Percentiles rank a stretch among this genome's conserved stretches.
These are phyloP conservation scores for Candida anglica DNA, from an alignment of 805 yeast genomes.

Conservation along the genomic window DNA sequence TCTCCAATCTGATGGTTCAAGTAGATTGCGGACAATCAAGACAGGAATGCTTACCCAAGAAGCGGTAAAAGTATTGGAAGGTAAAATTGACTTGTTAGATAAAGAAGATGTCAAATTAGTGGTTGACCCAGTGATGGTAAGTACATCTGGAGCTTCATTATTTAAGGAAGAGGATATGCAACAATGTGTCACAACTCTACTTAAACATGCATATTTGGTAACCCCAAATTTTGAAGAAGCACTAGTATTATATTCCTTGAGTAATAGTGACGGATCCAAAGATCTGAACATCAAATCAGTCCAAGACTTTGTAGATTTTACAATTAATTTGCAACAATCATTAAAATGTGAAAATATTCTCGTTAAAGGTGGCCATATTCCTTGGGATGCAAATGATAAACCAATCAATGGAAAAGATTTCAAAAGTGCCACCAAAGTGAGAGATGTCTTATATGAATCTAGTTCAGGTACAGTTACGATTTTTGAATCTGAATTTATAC, in stretches of 20 bases:
- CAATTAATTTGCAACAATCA: conserved; percentile 15
- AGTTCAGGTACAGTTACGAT: conserved; percentile 29
- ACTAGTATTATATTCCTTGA: conserved; percentile 26
- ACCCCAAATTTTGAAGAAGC: conserved; percentile 83
- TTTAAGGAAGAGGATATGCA: conserved; percentile 45
- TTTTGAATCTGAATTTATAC: conserved; percentile 43
- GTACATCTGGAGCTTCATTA: conserved; percentile 70
- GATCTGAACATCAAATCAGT: conserved; percentile 19
- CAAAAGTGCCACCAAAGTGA: conserved; percentile 31
- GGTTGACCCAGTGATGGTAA: conserved; percentile 81
- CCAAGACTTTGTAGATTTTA: conserved; percentile 31
- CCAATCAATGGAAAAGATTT: conserved; percentile 4
- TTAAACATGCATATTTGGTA: conserved; percentile 53
- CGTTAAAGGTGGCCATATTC: conserved; percentile 79
- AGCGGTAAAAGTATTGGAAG: conserved; percentile 46
- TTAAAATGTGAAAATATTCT: conserved; percentile 51
- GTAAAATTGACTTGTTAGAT: conserved; percentile 28
- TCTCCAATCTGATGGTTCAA: conserved; percentile 20
- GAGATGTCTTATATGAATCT: conserved; percentile 53
- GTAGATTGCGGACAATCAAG: conserved; percentile 58
- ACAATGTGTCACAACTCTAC: conserved; percentile 36
- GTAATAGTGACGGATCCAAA: conserved; percentile 15
- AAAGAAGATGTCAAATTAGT: conserved; percentile 37
- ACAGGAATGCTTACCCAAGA: conserved; percentile 71
- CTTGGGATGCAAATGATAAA: conserved; percentile 26